A percentile compares a stretch with the other conserved stretches of the same genome.
phyloP scores from a whole-genome alignment of 176 grass and related monocot species.

The Carex kokanica region DNA sequence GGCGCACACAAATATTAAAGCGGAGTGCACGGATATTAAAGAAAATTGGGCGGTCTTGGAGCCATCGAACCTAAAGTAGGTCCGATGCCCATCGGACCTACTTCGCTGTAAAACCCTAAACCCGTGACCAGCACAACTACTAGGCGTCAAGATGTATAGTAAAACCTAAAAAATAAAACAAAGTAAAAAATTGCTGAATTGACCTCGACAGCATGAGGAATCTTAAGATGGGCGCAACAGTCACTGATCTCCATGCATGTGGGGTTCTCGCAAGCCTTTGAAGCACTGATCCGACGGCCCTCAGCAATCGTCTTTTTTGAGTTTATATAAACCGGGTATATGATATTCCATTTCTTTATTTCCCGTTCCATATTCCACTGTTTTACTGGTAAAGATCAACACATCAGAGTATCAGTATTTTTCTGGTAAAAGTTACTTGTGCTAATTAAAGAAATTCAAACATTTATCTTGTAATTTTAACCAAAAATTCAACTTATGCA shows the following conservation, averaged over 20 bases:
- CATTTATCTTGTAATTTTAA: too few species aligned
- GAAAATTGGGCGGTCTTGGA: too few species aligned
- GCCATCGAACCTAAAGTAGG: too few species aligned
- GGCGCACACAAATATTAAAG: too few species aligned
- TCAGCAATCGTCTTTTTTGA: slow-evolving; percentile 90
- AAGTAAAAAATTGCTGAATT: background rate
- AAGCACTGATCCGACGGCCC: slow-evolving; percentile 62
- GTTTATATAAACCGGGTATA: slow-evolving; percentile 93
- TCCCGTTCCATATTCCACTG: background rate
- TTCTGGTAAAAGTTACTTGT: background rate
- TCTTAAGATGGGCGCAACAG: slow-evolving; percentile 66
- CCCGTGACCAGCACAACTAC: background rate
- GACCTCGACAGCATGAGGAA: slow-evolving; percentile 71
- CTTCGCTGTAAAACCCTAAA: too few species aligned
- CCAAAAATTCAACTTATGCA: too few species aligned
- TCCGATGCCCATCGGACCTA: too few species aligned
- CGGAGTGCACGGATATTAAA: too few species aligned
- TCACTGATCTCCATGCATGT: slow-evolving; percentile 86
- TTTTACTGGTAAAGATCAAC: too few species aligned
- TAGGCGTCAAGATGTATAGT: background rate
- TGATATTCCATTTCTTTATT: slow-evolving; percentile 92
- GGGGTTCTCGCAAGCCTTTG: slow-evolving; percentile 82
- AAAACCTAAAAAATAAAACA: background rate
- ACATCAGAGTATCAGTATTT: background rate
- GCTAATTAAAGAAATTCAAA: too few species aligned